Evolutionary conservation across 2,329 filamentous ascomycete species (phyloP), one percentile per base, ranked within the genome.

Genomic region (Diplodia intermedia): DNA sequence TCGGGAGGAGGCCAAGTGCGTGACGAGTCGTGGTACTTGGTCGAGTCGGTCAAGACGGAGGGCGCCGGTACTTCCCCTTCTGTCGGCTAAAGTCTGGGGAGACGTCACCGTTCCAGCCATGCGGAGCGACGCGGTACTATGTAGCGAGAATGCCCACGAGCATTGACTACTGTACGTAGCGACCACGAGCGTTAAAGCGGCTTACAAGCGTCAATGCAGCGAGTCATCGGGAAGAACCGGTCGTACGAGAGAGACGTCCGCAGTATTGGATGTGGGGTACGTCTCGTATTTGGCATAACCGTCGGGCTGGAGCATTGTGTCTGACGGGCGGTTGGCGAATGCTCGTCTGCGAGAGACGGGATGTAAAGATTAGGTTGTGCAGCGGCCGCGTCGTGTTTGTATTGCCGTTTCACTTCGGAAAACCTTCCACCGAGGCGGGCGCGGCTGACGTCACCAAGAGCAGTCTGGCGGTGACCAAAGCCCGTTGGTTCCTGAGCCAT

Each of bases 371-470:
- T 60, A 9, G 40, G 36, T 29, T 43, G 3, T 14, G 23, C 4
- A 18, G 14, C 40, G 26, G 5, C 15, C 15, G 40, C 40, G 40
- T 15, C 40, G 43, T 47, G 43, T 47, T 20, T 47, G 40, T 47
- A 11, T 20, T 47, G 43, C 26, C 26, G 26, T 47, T 20, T 47
- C 43, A n/a, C n/a, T 47, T 63, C 60, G 60, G 60, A 52, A 63
- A 63, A 63, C 60, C 60, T 63, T 63, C 60, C 47, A 52, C 43
- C 60, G 60, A 50, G 43, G 15, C 9, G 18, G 43, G 15, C 43
- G 43, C 36, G 60, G 60, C 18, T 63, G 43, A 63, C 60, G 60
- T 63, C 60, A 63, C 47, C 5, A 36, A n/a, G 11, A n/a, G 3
- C n/a, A 29, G n/a, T 60, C 20, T 47, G 54, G 54, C 54, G 54